phyloP scores from a whole-genome alignment of 108 stramenopile genomes.

The Stephanodiscus triporus region DNA sequence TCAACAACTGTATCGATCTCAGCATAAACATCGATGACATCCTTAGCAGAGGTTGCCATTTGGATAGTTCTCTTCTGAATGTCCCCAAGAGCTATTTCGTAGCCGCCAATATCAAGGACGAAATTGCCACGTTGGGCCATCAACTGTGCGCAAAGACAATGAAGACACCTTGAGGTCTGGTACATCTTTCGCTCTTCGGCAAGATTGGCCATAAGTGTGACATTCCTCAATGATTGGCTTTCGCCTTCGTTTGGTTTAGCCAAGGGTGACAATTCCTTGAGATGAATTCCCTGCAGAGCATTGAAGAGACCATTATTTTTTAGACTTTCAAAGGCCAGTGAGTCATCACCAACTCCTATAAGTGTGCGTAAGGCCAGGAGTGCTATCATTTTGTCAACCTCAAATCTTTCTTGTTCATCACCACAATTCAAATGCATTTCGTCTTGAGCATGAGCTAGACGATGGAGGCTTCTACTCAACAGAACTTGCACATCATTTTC shows the following conservation, averaged over 20 bases:
- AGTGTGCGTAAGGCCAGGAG: slow-evolving; percentile 39
- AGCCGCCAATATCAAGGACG: slow-evolving; percentile 20
- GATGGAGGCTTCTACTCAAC: slow-evolving; percentile 30
- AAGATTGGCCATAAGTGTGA: slow-evolving; percentile 16
- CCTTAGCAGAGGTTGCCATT: slow-evolving; percentile 30
- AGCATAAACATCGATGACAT: slow-evolving; percentile 35
- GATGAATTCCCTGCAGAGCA: slow-evolving; percentile 14
- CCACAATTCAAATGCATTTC: slow-evolving; percentile 43
- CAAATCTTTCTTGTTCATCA: slow-evolving; percentile 17
- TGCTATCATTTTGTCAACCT: slow-evolving; percentile 36
- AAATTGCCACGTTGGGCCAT: slow-evolving; percentile 20
- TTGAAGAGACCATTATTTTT: slow-evolving; percentile 15
- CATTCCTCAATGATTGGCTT: slow-evolving; percentile 20
- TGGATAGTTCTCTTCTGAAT: slow-evolving; percentile 46
- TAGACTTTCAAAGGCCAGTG: slow-evolving; percentile 15
- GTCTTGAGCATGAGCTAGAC: slow-evolving; percentile 40
- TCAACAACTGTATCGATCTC: slow-evolving; percentile 35
- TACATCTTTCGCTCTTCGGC: slow-evolving; percentile 35
- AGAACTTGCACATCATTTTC: slow-evolving; percentile 7
- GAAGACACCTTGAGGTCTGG: slow-evolving; percentile 23
- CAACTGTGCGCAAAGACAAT: slow-evolving; percentile 10
- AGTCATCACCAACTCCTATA: slow-evolving; percentile 47
- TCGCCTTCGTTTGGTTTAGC: slow-evolving; percentile 2
- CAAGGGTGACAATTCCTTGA: slow-evolving; percentile 9
- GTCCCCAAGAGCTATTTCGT: slow-evolving; percentile 29